Base-by-base conservation (phyloP, 306 rosid species). In the Sicyos edulis region DNA sequence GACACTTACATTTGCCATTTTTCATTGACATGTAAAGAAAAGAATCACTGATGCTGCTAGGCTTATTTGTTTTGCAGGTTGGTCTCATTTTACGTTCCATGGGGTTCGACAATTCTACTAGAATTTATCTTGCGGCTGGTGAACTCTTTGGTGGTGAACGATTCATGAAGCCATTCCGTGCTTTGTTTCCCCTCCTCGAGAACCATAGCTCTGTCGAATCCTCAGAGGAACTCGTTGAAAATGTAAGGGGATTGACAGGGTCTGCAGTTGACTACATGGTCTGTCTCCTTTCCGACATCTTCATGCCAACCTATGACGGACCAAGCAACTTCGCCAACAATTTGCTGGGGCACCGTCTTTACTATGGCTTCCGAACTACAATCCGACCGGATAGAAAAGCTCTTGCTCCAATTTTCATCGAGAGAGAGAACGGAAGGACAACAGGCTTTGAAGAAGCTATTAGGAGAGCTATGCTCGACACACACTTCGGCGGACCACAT, bases 291-390 rank as follows among this genome's bases (percentile, higher is more conserved):
- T 95, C 99, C 49, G 99, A 95, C 82, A 91, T 95, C 77, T 95
- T 95, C 81, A 89, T 91, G 95, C 99, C 99, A 68, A 95, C 99
- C 59, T 95, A 91, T 82, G 99, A 95, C 74, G 99, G 99, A 29
- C 99, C 99, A 22, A 95, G 99, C 95, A 95, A 95, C 92, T 95
- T 95, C 53, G 99, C 99, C 60, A 95, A 95, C 85, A 95, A 95
- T 82, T 97, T 95, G 78, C 91, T 95, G 9, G 99, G 99, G 16
- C 99, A 95, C 80, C 97, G 97, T 74, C 92, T 91, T 59, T 95
- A 91, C 82, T 91, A 95, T 74, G 97, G 99, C 63, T 95, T 95
- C 73, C 92, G 97, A 21, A 91, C 96, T 34, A 87, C 92, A 53
- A 85, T 91, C 73, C 81, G 96, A 82, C 99, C 96, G 17, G 97